Evolutionary conservation across 2,329 filamentous ascomycete genomes (phyloP), one percentile per base, ranked within the genome.

Genomic region (Aureobasidium sp.): DNA sequence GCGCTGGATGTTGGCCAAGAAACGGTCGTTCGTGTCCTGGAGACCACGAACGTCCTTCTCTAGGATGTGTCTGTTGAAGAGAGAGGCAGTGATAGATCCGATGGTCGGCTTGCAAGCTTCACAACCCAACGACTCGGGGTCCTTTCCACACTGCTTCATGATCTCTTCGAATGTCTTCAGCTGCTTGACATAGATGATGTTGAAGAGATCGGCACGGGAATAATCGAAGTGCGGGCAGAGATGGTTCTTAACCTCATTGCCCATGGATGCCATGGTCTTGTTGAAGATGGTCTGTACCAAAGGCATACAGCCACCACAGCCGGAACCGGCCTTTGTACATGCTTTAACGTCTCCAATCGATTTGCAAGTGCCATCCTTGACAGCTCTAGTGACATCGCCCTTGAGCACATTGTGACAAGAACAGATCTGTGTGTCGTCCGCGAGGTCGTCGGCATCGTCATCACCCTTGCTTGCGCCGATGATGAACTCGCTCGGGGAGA

Each of bases 401-500:
- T 95, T 95, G 21, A 82, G 85, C 37, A 95, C 90, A 65, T 95
- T 95, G 74, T 95, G 90, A 62, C 90, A 95, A 1, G 88, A 93
- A 69, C 90, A 95, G 57, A 95, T 85, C 65, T 95, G 90, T 0
- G 87, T 88, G 63, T 93, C 88, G 61, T 93, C 88, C 47, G 84
- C 79, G 59, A 95, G 77, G 62, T 95, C 88, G 60, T 87, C 87
- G 1, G 76, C 83, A 41, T 88, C 86, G 10, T 88, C 88, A 2
- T 84, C 86, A 0, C 81, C 81, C 60, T 84, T 87, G 60, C 81
- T 80, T 0, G 84, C 81, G 1, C 90, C 90, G 2, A 95, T 73
- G 58, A 95, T 95, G 53, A 95, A 83, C 66, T 95, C 83, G 44
- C 85, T 82, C 0, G 90, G 90, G 0, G 88, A 81, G 0, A 88